Conservation (phyloP, 805 yeast genomes). For the Kuraishia piskuri region DNA sequence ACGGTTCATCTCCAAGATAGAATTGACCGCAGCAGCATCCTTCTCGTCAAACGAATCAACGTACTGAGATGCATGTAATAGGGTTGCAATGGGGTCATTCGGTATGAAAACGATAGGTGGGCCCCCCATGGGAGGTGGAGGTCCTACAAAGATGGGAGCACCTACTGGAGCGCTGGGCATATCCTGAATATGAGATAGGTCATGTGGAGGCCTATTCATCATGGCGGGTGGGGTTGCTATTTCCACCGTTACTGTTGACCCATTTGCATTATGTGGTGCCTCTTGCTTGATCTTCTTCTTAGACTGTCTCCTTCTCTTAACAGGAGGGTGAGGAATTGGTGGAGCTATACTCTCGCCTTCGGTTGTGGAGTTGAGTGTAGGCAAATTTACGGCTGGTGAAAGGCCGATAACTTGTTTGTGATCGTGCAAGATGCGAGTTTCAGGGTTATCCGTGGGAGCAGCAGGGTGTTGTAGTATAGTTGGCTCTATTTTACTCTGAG, state of each 20-base stretch:
- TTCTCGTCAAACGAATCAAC: not conserved
- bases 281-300: not conserved
- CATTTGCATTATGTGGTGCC: not conserved
- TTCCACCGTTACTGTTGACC: not conserved
- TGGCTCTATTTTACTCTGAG: not conserved
- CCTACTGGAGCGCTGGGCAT: not conserved
- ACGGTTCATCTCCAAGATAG: not conserved
- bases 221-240: not conserved
- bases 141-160: not conserved
- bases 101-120: not conserved
- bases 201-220: not conserved
- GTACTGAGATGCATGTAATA: not conserved
- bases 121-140: not conserved
- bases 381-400: not conserved
- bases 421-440: not conserved
- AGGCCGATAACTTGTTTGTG: not conserved
- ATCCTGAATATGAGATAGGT: not conserved
- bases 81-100: not conserved
- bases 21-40: not conserved
- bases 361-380: not conserved
- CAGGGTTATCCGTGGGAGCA: not conserved
- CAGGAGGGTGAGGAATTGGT: not conserved
- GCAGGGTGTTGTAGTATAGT: not conserved
- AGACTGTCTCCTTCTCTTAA: not conserved
- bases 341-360: not conserved